Base-by-base conservation (phyloP, 2,329 filamentous ascomycete genomes). In the Aureobasidium sp. region DNA sequence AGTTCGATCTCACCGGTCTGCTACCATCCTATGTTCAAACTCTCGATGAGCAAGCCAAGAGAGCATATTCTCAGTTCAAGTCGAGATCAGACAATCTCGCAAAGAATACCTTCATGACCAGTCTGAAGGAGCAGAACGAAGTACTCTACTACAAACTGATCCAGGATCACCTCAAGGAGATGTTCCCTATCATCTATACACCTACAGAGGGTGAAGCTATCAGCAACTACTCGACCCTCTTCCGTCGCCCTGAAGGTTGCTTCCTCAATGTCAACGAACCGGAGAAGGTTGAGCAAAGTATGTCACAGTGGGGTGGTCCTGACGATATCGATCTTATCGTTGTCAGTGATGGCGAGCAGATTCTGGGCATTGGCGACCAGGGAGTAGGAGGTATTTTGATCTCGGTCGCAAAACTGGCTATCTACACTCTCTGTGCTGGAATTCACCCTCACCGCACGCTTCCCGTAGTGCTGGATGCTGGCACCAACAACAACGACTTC, bases 171-270 rank as follows among this genome's bases (percentile, higher is more conserved):
- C 75, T 96, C 22, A 86, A 89, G 65, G 90, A 96, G 70, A 94
- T 96, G 89, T 92, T 95, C 70, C 85, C 87, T 44, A 78, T 96
- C n/a, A 89, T 96, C 31, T 96, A 96, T 70, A 96, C 91, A 0
- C 91, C 91, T 0, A 96, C 91, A 0, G 91, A 96, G 74, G 90
- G 89, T 9, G 90, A 95, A 44, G 91, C 91, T 0, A 96, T 96
- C 56, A 84, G 90, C 66, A 89, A 92, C 65, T 96, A 90, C 70
- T 94, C 90, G 0, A 77, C 86, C 0, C 72, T 94, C 0, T 96
- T 96, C 69, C 78, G 91, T 12, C 79, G 83, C 19, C 89, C 91
- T 0, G 88, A 93, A 66, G 91, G 91, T 0, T 91, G 89, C 67
- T 95, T 91, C 66, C 74, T 95, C 56, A 90, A 88, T 67, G 88